Percentiles rank a stretch among this genome's conserved stretches.
These are phyloP conservation scores for Teunomyces cretensis DNA, from an alignment of 805 yeast genomes.

Conservation along the genomic window DNA sequence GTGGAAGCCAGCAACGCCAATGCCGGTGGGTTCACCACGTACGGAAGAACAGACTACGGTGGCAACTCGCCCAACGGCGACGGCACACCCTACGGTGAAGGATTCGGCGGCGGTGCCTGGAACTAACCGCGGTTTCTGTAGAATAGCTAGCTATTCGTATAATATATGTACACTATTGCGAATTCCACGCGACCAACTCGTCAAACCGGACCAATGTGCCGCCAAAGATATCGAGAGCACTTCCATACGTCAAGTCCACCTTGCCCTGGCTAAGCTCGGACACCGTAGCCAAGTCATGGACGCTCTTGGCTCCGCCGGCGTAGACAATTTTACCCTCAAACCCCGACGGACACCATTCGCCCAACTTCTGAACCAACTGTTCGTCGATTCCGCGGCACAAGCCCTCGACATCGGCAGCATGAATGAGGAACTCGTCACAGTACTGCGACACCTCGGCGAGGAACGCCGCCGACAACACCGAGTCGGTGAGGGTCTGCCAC, in stretches of 20 bases:
- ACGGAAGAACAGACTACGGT: slow-evolving; percentile 35
- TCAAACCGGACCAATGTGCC: slow-evolving; percentile 75
- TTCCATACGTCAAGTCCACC: slow-evolving; percentile 91
- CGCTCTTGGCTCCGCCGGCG: slow-evolving; percentile 92
- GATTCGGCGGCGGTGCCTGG: slow-evolving; percentile 15
- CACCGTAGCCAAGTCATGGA: slow-evolving; percentile 69
- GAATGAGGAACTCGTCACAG: slow-evolving; percentile 86
- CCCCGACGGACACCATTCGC: slow-evolving; percentile 67
- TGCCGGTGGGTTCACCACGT: slow-evolving; percentile 49
- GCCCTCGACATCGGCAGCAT: slow-evolving; percentile 99
- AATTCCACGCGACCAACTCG: slow-evolving; percentile 78
- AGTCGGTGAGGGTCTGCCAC: slow-evolving; percentile 88
- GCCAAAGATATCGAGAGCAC: slow-evolving; percentile 93
- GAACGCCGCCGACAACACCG: slow-evolving; percentile 53
- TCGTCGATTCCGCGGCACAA: slow-evolving; percentile 90
- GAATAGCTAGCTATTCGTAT: slow-evolving; percentile 3
- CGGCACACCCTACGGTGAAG: slow-evolving; percentile 18
- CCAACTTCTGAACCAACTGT: slow-evolving; percentile 65
- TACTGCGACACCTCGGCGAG: slow-evolving; percentile 55
- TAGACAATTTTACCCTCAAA: slow-evolving; percentile 74
- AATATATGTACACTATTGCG: slow-evolving; percentile 4
- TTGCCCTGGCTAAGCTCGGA: slow-evolving; percentile 67
- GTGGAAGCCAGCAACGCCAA: slow-evolving; percentile 43
- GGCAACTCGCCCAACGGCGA: slow-evolving; percentile 33
- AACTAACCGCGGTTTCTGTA: slow-evolving; percentile 2